Conservation (phyloP, 805 yeast species). For the Metschnikowia vanudenii region DNA sequence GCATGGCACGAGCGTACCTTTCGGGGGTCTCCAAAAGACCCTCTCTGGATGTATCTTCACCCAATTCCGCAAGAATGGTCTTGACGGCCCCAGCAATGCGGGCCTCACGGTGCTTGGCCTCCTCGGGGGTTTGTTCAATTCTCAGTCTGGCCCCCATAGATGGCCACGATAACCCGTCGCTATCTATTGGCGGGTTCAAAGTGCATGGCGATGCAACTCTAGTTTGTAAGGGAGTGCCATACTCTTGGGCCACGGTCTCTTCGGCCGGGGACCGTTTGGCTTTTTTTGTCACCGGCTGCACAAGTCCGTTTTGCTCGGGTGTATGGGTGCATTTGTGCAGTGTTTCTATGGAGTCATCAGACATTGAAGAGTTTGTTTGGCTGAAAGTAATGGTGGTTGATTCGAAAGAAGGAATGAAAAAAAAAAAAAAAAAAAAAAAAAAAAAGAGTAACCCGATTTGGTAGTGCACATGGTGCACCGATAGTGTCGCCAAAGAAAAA, state of each 20-base stretch:
- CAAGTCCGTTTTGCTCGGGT: conserved; percentile 1
- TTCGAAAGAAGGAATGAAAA: not conserved
- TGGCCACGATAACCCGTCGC: conserved; percentile 94
- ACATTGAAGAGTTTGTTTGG: not conserved
- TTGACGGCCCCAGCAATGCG: conserved; percentile 86
- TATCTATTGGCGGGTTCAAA: conserved; percentile 79
- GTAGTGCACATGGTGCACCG: too few species aligned
- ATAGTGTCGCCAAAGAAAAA: too few species aligned
- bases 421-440: not conserved
- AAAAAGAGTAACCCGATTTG: not conserved
- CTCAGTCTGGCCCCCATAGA: conserved; percentile 78
- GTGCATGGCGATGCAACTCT: conserved; percentile 84
- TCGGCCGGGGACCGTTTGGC: conserved; percentile 20
- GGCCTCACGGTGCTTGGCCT: conserved; percentile 60
- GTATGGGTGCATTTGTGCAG: not conserved
- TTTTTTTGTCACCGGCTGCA: conserved; percentile 20
- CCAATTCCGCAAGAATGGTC: conserved; percentile 74
- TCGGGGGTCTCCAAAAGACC: conserved; percentile 94
- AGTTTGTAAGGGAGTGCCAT: conserved; percentile 61
- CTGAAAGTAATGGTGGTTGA: not conserved
- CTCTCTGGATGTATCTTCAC: conserved; percentile 87
- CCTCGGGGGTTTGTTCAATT: conserved; percentile 66
- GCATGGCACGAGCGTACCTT: conserved; percentile 94
- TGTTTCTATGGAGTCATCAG: not conserved
- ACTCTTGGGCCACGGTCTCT: conserved; percentile 13